Evolutionary conservation across 176 grass and related monocot genomes (phyloP), one percentile per base, ranked within the genome.

Genomic region (Oryza brachyantha): DNA sequence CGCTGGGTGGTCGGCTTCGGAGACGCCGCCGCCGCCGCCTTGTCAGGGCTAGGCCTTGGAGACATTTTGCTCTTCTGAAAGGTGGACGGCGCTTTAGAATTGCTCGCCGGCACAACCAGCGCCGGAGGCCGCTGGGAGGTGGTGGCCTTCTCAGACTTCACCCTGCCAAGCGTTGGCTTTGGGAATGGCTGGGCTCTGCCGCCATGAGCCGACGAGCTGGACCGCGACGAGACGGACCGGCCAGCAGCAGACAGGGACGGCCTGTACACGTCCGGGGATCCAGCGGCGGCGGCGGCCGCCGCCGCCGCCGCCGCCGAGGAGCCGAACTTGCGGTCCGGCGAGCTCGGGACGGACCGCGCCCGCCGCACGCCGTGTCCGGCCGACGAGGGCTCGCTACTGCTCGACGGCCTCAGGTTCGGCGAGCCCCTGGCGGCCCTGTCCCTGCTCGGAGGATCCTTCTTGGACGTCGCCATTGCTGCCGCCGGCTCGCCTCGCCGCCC

Each of bases 401-500:
- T 79, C 14, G 76, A 84, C 8, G 63, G 76, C 34, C 55, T 84
- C 16, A 70, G 55, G 42, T 84, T 88, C 4, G 86, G 81, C 35
- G 86, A 68, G 76, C 70, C 75, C 70, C 76, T 66, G 27, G 46
- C 79, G 45, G 61, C 10, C 61, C 76, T 79, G 39, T 79, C 81
- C 66, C 69, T 88, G 40, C 70, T 45, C 31, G 27, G 54, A 55
- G 81, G 63, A 37, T 84, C 86, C 81, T 63, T 88, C 54, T 80
- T 88, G 25, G 86, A 84, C 42, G 86, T 84, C 41, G 76, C 81
- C 86, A 88, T 88, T 79, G 75, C 39, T 39, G 35, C 8, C n/a
- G 12, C 24, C 28, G n/a, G n/a, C n/a, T n/a, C n/a, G n/a, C n/a
- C n/a, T n/a, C 42, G 86, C 80, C 41, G 76, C 81, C 86, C 84